phyloP scores from a whole-genome alignment of 139 green algal species.

The Tetraselmis chui region DNA sequence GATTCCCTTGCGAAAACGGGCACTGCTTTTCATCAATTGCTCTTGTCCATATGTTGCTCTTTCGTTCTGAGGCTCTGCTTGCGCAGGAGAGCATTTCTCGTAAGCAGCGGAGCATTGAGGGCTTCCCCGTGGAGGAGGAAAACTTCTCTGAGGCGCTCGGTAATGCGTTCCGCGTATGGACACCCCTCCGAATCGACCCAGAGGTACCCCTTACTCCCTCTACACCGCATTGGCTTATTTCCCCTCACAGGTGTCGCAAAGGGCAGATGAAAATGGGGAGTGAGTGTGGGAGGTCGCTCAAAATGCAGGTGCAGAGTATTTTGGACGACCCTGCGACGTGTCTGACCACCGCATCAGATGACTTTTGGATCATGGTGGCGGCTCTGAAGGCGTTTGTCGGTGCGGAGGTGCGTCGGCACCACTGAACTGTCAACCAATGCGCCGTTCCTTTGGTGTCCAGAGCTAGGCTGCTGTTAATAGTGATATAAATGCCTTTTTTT shows the following conservation, averaged over 20 bases:
- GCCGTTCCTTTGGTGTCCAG: too few species aligned
- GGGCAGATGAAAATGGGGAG: too few species aligned
- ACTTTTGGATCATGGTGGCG: slow-evolving; percentile 80
- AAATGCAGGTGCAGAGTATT: slow-evolving; percentile 39
- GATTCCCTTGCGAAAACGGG: too few species aligned
- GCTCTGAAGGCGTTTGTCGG: slow-evolving; percentile 60
- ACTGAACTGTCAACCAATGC: too few species aligned
- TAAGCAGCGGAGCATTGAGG: slow-evolving; percentile 48
- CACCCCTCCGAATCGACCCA: slow-evolving; percentile 34
- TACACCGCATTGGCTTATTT: background rate
- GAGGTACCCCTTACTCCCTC: background rate
- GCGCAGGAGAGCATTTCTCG: background rate
- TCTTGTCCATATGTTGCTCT: too few species aligned
- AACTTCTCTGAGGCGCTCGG: slow-evolving; percentile 59
- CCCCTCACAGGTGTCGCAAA: too few species aligned
- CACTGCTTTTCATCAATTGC: too few species aligned
- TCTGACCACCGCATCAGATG: slow-evolving; percentile 15
- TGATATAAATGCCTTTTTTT: too few species aligned
- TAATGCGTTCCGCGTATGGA: slow-evolving; percentile 74
- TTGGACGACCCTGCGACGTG: slow-evolving; percentile 35
- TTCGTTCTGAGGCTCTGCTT: background rate
- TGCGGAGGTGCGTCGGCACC: background rate
- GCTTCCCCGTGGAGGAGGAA: slow-evolving; percentile 9
- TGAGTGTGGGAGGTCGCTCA: too few species aligned
- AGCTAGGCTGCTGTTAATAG: too few species aligned